These are phyloP conservation scores for Botrytis sinoallii DNA, from an alignment of 2,329 filamentous ascomycete species.

Conservation along the genomic window DNA sequence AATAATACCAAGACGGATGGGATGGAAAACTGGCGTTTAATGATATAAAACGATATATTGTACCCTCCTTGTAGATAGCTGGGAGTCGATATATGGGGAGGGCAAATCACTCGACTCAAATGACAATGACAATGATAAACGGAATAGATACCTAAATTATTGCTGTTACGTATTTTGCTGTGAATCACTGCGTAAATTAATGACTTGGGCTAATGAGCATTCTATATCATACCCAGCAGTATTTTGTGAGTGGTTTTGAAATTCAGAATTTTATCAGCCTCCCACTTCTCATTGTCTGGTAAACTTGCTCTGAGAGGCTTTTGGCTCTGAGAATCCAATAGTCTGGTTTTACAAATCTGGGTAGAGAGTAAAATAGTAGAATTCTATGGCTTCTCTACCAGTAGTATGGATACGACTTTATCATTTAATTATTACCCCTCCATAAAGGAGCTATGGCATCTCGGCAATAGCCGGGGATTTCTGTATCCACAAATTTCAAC, in stretches of 20 bases:
- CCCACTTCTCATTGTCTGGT: no score
- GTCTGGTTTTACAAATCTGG: neutral
- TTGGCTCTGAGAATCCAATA: neutral
- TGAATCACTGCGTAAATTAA: neutral
- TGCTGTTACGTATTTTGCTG: neutral
- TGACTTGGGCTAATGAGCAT: neutral
- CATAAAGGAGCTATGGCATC: conserved; percentile 11
- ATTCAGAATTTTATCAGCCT: neutral
- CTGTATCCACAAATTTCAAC: conserved; percentile 5
- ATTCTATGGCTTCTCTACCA: neutral
- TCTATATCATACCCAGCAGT: neutral
- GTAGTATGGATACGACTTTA: neutral
- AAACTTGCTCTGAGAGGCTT: neutral
- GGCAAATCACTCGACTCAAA: conserved; percentile 27
- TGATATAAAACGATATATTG: conserved; percentile 23
- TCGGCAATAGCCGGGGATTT: conserved; percentile 13
- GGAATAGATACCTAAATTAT: neutral
- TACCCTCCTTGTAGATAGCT: conserved; percentile 25
- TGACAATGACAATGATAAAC: conserved; percentile 5
- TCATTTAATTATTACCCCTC: neutral
- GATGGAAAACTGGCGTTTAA: conserved; percentile 18
- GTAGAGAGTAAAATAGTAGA: neutral
- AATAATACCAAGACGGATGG: conserved; percentile 22
- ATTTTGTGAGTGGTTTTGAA: neutral
- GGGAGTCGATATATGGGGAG: conserved; percentile 7